Evolutionary conservation across 2,329 filamentous ascomycete genomes (phyloP).

Genomic region (Fusarium neocosmosporiellum): DNA sequence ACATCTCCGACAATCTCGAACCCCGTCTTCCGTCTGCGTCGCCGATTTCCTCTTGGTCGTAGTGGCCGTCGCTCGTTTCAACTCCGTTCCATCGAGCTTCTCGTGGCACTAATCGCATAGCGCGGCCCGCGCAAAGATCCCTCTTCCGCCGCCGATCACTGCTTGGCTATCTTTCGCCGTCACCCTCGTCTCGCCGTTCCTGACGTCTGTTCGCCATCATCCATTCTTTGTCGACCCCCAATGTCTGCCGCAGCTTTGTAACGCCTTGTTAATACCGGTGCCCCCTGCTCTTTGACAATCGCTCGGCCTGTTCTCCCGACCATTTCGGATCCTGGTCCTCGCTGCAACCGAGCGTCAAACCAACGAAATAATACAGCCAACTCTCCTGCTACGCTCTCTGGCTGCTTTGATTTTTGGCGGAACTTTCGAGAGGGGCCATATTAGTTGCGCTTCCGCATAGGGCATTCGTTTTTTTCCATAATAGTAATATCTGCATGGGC

Average conservation of each 20-base stretch:
- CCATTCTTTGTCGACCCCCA: conserved; percentile 19
- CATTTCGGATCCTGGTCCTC: conserved; percentile 1
- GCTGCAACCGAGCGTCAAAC: neutral
- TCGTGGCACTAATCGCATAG: conserved; percentile 36
- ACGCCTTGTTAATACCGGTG: neutral
- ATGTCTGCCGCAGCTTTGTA: conserved; percentile 1
- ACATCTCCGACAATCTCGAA: conserved; percentile 13
- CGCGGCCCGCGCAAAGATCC: conserved; percentile 31
- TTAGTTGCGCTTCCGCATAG: neutral
- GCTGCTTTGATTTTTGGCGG: neutral
- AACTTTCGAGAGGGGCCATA: conserved; percentile 4
- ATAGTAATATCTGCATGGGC: conserved; percentile 32
- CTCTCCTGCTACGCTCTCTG: neutral
- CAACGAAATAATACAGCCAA: neutral
- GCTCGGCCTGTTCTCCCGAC: conserved; percentile 5
- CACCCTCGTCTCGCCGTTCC: conserved; percentile 25
- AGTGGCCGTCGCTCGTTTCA: conserved; percentile 35
- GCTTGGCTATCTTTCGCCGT: conserved; percentile 30
- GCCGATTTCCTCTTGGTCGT: conserved; percentile 14
- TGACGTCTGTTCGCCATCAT: conserved; percentile 23
- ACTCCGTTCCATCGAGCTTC: conserved; percentile 32
- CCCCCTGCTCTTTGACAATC: conserved; percentile 5
- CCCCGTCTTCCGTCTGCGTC: conserved; percentile 2
- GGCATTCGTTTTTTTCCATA: conserved; percentile 6
- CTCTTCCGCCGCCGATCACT: conserved; percentile 34